Percentiles rank a stretch among this genome's conserved stretches.
Conservation (phyloP, 306 rosid species). For the Corylus americana region DNA sequence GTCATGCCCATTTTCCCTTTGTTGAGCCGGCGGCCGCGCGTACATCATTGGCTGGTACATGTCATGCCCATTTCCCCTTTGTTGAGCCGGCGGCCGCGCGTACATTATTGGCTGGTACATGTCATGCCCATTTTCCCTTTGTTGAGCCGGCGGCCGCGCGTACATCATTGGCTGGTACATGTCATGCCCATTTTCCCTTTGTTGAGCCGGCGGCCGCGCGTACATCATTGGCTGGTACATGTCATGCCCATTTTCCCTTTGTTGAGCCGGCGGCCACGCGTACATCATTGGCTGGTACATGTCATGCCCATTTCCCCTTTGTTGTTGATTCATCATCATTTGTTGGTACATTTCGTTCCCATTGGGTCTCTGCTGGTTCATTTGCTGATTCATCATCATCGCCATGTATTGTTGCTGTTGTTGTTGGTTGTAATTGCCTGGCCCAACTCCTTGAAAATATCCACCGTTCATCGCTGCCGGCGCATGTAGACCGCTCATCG, state of each 20-base stretch:
- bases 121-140: conserved; percentile 46
- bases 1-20: conserved; percentile 46
- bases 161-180: conserved; percentile 86
- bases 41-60: conserved; percentile 86
- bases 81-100: conserved; percentile 47
- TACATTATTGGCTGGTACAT: conserved; percentile 86
- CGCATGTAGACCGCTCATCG: conserved; percentile 47
- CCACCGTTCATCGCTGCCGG: conserved; percentile 53
- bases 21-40: conserved; percentile 47
- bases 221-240: conserved; percentile 86
- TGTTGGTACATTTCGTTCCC: conserved; percentile 71
- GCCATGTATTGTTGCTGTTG: conserved; percentile 63
- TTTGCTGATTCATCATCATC: conserved; percentile 64
- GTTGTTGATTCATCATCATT: conserved; percentile 61
- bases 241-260: conserved; percentile 46
- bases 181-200: conserved; percentile 46
- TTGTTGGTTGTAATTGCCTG: conserved; percentile 55
- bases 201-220: conserved; percentile 47
- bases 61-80: conserved; percentile 46
- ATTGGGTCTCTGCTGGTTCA: conserved; percentile 38
- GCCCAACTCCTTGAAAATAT: conserved; percentile 66
- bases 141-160: conserved; percentile 47
- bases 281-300: conserved; percentile 86
- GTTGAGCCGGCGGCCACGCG: conserved; percentile 43
- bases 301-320: conserved; percentile 46